Evolutionary conservation across 1,284 basidiomycete species (phyloP).

Genomic region (Ustilago trichophora): DNA sequence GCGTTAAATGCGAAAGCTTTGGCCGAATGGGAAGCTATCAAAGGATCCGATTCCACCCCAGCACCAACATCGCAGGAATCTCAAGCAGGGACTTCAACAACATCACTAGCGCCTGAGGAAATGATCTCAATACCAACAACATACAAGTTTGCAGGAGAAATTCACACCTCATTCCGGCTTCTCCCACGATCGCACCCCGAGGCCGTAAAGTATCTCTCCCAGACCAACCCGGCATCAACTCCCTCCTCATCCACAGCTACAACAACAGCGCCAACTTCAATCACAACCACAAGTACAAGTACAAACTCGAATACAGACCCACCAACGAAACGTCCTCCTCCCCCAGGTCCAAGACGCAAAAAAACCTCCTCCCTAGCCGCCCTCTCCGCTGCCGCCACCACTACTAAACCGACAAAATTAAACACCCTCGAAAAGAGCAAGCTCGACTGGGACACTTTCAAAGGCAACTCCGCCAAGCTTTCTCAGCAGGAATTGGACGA

Average conservation of each 20-base stretch:
- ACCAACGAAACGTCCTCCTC: neutral
- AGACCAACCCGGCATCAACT: conserved; percentile 4
- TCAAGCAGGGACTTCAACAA: neutral
- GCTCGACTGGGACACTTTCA: conserved; percentile 59
- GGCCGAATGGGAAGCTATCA: conserved; percentile 36
- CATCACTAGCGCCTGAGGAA: conserved; percentile 17
- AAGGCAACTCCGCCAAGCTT: conserved; percentile 30
- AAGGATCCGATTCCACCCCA: neutral
- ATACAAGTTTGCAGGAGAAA: conserved; percentile 52
- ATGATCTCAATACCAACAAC: conserved; percentile 38
- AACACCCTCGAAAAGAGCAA: conserved; percentile 66
- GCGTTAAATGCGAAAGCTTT: conserved; percentile 10
- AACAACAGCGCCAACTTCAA: neutral
- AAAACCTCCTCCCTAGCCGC: conserved; percentile 48
- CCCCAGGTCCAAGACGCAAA: conserved; percentile 36
- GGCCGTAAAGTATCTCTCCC: conserved; percentile 41
- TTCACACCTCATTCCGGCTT: conserved; percentile 18
- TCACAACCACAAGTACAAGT: no score
- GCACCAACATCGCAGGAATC: neutral
- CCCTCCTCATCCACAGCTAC: neutral
- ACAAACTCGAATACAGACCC: no score
- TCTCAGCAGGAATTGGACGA: conserved; percentile 57
- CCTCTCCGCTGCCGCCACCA: conserved; percentile 31
- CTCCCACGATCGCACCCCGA: conserved; percentile 53
- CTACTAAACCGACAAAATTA: conserved; percentile 55